A percentile compares a stretch with the other conserved stretches of the same genome.
Evolutionary conservation across 768 basidiomycete genomes (phyloP).

Genomic region (Podaxis sp.): DNA sequence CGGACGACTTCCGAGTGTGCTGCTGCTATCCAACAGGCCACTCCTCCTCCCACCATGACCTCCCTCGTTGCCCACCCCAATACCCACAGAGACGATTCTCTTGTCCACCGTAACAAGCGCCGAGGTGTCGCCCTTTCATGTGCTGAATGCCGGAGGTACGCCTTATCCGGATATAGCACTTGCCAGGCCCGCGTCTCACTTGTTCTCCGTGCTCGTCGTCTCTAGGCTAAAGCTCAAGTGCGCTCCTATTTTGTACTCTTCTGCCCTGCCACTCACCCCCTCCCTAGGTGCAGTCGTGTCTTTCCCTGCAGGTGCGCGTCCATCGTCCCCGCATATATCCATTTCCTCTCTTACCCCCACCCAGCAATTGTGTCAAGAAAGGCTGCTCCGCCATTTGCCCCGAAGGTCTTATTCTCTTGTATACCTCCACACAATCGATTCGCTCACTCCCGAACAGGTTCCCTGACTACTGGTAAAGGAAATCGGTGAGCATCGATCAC

Average conservation of each 20-base stretch:
- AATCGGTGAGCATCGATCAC: slow-evolving; percentile 47
- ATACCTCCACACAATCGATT: slow-evolving; percentile 15
- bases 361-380: slow-evolving; percentile 57
- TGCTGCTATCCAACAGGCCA: slow-evolving; percentile 8
- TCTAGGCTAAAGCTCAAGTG: slow-evolving; percentile 67
- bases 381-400: slow-evolving; percentile 65
- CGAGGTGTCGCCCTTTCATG: slow-evolving; percentile 58
- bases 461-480: slow-evolving; percentile 71
- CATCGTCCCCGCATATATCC: slow-evolving; percentile 1
- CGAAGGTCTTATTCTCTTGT: slow-evolving; percentile 39
- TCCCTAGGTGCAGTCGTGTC: slow-evolving; percentile 53
- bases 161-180: slow-evolving; percentile 17
- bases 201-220: slow-evolving; percentile 16
- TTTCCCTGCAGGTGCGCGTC: slow-evolving; percentile 60
- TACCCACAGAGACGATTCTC: slow-evolving; percentile 25
- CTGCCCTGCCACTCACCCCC: slow-evolving; percentile 16
- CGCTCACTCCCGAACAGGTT: slow-evolving; percentile 37
- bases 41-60: slow-evolving; percentile 24
- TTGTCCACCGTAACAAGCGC: slow-evolving; percentile 45
- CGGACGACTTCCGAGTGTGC: slow-evolving; percentile 7
- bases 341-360: slow-evolving; percentile 17
- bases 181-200: slow-evolving; percentile 15
- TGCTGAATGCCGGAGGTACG: slow-evolving; percentile 67
- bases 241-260: slow-evolving; percentile 23
- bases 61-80: slow-evolving; percentile 23